Evolutionary conservation across 768 basidiomycete species (phyloP), one percentile per base, ranked within the genome.

Genomic region (Mycena sanguinolenta): DNA sequence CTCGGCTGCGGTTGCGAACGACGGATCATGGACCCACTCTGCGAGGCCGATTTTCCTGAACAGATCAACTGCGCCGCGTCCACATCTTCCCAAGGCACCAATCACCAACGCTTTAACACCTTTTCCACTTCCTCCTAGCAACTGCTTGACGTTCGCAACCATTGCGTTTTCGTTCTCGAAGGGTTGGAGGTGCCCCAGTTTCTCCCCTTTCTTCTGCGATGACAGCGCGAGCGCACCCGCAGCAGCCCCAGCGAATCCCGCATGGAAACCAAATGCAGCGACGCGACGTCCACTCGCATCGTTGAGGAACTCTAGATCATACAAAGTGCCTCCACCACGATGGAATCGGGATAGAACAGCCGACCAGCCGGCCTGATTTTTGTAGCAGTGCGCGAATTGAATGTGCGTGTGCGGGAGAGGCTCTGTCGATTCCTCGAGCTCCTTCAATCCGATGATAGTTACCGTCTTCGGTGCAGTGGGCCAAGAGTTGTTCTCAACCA

Each of bases 331-430:
- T 25, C 87, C 85, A 17, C 97, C 98, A 58, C 86, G 86, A 79
- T 88, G 83, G 85, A 98, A 99, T 25, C 98, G 93, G 34, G 90
- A 85, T 32, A 99, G 90, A 36, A 98, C 89, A 52, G 89, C 84
- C 12, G 89, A 86, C 97, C 98, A 99, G 25, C 98, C 98, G 2
- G 87, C 95, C 79, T 99, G 98, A 50, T 89, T 84, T 83, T 99
- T 99, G 88, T 95, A 99, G 82, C 97, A 98, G 80, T 99, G 98
- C 4, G 96, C 97, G 75, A 99, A 99, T 76, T 98, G 96, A 77
- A 99, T 96, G 81, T 99, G 98, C 3, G 94, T 95, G 81, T 99
- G 98, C 10, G 89, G 90, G 21, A 99, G 84, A 25, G 97, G 93
- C 38, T 91, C 90, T 54, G 88, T 86, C 49, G 95, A 97, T 63